Evolutionary conservation across 2,329 filamentous ascomycete species (phyloP), one percentile per base, ranked within the genome.

Genomic region (Hymenoscyphus scutula): DNA sequence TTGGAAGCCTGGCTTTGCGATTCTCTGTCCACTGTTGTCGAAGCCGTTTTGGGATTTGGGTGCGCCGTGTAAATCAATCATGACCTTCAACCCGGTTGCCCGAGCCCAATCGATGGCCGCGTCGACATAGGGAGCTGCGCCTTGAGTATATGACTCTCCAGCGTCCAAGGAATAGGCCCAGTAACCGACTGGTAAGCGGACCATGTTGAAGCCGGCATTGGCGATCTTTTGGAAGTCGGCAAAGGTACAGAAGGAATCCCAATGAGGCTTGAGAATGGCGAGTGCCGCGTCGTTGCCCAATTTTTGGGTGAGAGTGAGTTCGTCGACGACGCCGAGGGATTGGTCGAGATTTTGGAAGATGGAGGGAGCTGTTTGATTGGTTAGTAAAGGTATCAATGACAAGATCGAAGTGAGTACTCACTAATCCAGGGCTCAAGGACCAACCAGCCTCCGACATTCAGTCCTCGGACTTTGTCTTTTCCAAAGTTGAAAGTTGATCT

Each of bases 21-120:
- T 76, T 67, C 76, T 76, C 62, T 82, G 80, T 2, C 85, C 85
- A 48, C 81, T 84, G 72, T 88, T 87, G 72, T 88, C 85, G 70
- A 83, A 87, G 10, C 85, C 84, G 65, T 87, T 86, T 68, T 86
- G 84, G 1, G 78, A 81, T 48, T 80, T 79, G 15, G 81, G 83
- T 2, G 80, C 81, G 37, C 82, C 83, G 70, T 87, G 84, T 6
- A 86, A 76, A 67, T 87, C 84, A 55, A 87, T 81, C 69, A 85
- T 76, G n/a, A 86, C 77, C 71, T 84, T 83, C 41, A 85, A 70
- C 1, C 80, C 80, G 0, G 80, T 75, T 38, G 76, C 75, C 51
- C 81, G 71, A 4, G 84, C 81, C 83, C 84, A 87, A 55, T 81
- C 80, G 58, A 86, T 80, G 17, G 83, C 84, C 27, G 77, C 75